Evolutionary conservation across 306 rosid species (phyloP), one percentile per base, ranked within the genome.

Genomic region (Luffa acutangula): DNA sequence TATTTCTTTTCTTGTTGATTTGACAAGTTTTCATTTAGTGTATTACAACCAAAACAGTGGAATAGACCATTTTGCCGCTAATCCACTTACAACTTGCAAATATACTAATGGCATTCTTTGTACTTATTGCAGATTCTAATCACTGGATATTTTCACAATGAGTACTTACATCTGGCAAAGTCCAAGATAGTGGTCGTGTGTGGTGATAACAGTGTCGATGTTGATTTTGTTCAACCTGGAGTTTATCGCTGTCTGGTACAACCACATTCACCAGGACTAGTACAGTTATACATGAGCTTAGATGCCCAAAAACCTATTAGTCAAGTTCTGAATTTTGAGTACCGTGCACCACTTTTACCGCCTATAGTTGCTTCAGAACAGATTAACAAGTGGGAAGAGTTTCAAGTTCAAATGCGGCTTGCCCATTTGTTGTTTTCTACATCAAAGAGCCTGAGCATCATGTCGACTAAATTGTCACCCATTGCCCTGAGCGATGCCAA

Each of bases 271-370:
- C 88, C 93, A 7, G 91, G 93, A 83, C 33, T 80, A 0, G 89
- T 89, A 85, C 84, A 88, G 84, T 86, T 96, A 67, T 96, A 80
- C 81, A 54, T 93, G 89, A 90, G 97, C 83, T 25, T 89, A 77
- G 97, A 90, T 84, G 97, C 92, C 80, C 93, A 85, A 49, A 91
- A 88, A 82, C 98, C 99, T 52, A 89, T 96, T 43, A 96, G 98
- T 84, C 96, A 87, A 89, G 89, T 89, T 82, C 83, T 91, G 80
- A 85, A 81, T 87, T 93, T 96, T 62, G 97, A 91, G 87, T 96
- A 86, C 80, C 97, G 92, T 60, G 75, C 91, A 78, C 85, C 93
- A 78, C 46, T 83, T 69, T 76, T 81, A 82, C 90, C 84, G 13
- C 87, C 87, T 20, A 62, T 59, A 48, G 75, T 83, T 83, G 79